Evolutionary conservation across 805 yeast genomes (phyloP).

Genomic region (Candida incommunis): DNA sequence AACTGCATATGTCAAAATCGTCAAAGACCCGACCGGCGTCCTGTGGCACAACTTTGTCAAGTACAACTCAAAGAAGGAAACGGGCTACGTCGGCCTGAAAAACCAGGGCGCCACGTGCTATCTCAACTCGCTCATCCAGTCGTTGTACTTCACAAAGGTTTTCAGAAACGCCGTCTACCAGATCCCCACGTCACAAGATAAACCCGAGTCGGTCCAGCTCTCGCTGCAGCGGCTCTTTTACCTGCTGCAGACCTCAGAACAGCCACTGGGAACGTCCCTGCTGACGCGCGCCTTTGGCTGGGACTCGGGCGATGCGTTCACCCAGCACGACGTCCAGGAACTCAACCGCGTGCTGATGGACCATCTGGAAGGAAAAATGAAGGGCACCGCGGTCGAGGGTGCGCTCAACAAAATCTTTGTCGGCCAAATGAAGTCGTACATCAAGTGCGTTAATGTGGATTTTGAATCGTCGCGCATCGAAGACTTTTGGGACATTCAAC

Average conservation of each 20-base stretch:
- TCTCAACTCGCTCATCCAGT: constrained; percentile 80
- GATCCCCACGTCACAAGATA: constrained; percentile 65
- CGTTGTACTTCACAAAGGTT: constrained; percentile 69
- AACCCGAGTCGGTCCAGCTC: constrained; percentile 51
- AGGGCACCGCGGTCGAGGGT: constrained; percentile 68
- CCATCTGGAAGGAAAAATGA: constrained; percentile 79
- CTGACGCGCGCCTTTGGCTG: constrained; percentile 91
- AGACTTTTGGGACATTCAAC: constrained; percentile 96
- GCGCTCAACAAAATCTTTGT: constrained; percentile 73
- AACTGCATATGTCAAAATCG: constrained; percentile 60
- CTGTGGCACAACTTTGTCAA: constrained; percentile 80
- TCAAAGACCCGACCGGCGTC: constrained; percentile 87
- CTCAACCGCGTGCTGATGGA: constrained; percentile 93
- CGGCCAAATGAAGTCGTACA: constrained; percentile 91
- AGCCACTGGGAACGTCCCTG: constrained; percentile 73
- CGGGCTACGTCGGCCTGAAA: constrained; percentile 85
- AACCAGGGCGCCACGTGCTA: constrained; percentile 99
- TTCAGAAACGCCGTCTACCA: constrained; percentile 79
- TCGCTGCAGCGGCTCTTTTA: constrained; percentile 85
- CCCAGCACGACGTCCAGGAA: constrained; percentile 97
- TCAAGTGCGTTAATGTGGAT: constrained; percentile 83
- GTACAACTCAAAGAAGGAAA: constrained; percentile 65
- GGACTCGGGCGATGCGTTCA: constrained; percentile 90
- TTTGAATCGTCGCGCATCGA: constrained; percentile 85
- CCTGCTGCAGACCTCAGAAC: constrained; percentile 53